Base-by-base conservation (phyloP, 768 basidiomycete genomes). In the Psilocybe sp. region DNA sequence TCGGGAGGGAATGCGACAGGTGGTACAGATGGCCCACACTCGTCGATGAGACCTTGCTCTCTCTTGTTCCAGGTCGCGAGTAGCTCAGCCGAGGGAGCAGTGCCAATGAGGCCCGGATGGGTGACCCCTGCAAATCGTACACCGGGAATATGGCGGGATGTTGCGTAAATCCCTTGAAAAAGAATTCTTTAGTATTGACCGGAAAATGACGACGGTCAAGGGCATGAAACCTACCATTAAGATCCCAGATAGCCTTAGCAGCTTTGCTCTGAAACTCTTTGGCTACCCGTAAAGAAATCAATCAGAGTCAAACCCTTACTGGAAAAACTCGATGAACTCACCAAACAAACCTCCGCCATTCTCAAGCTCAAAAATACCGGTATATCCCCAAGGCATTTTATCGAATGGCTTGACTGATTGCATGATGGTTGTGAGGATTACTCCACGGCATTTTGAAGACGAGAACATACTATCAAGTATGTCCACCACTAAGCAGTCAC, bases 361-460 rank as follows among this genome's bases (percentile, higher is more conserved):
- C 47, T 79, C 73, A 11, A 85, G 74, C 55, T 88, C 85, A 59
- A 88, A 88, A 52, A 89, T 85, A 14, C 86, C 85, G 1, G 86
- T 87, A 60, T 88, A 89, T 0, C 88, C 88, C 88, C 87, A 91
- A 0, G 86, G 86, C 85, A 85, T 85, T 60, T 85, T 77, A 36
- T 85, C 84, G 52, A 85, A 86, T 8, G 84, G 80, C 33, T 68
- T 71, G 45, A 85, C 85, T 86, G 42, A 18, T 34, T 0, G 18
- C 23, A 48, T n/a, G 23, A 38, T 8, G 34, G 15, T 16, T 40
- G 8, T 15, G 2, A 33, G 50, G 14, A 46, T 12, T 1, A 18
- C 12, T 19, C 23, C 9, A 45, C 16, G 11, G 18, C 40, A 32
- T 32, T 12, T 19, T 14, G 8, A 44, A 11, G 44, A n/a, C 20